These are phyloP conservation scores for Themeda triandra DNA, from an alignment of 176 grass and related monocot species.

Conservation along the genomic window DNA sequence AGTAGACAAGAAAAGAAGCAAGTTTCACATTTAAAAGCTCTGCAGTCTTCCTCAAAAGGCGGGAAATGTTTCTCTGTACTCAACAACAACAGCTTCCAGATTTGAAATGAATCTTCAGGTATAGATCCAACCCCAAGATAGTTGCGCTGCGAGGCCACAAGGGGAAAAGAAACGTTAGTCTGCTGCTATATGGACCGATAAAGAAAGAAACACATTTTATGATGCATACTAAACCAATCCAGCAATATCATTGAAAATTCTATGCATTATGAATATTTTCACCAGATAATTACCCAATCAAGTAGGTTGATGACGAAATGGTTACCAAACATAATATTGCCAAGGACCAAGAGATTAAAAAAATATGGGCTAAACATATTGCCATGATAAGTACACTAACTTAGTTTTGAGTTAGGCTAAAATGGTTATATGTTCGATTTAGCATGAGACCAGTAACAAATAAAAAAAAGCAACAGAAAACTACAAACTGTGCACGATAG, in stretches of 20 bases:
- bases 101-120: not conserved
- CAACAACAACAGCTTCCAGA: constrained; percentile 16
- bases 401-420: not conserved
- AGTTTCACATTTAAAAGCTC: constrained; percentile 3
- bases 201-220: not conserved
- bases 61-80: not conserved
- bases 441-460: not conserved
- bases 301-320: not conserved
- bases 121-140: constrained; percentile 11
- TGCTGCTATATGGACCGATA: not conserved
- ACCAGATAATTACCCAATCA: not conserved
- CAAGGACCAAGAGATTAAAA: not conserved
- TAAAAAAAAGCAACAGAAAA: not conserved
- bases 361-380: not conserved
- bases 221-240: not conserved
- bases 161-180: not conserved
- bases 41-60: not conserved
- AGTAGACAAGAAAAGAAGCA: constrained; percentile 12
- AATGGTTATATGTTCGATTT: not conserved
- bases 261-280: not conserved
- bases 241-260: not conserved
- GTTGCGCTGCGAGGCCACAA: constrained; percentile 9
- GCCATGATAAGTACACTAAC: no score
- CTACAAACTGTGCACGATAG: not conserved
- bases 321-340: not conserved